A percentile compares a stretch with the other conserved stretches of the same genome.
Evolutionary conservation across 352 stramenopile species (phyloP).

Genomic region (Thraustochytrium sp.): DNA sequence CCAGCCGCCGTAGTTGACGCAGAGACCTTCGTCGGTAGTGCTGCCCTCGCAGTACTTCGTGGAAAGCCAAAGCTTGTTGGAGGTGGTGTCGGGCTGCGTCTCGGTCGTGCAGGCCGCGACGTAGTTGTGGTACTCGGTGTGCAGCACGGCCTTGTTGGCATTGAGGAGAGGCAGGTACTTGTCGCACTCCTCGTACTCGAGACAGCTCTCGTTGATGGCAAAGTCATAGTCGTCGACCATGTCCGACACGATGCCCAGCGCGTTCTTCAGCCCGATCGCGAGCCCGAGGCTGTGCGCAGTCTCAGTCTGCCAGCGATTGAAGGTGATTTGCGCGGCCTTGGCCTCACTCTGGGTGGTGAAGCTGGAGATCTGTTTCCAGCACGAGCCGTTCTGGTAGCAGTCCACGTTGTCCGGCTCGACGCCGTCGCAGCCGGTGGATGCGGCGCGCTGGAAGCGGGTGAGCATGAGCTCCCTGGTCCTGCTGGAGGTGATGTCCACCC

Average conservation of each 20-base stretch:
- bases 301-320: constrained; percentile 55
- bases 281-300: constrained; percentile 55
- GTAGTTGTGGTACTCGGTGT: constrained; percentile 56
- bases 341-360: constrained; percentile 53
- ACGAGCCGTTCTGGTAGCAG: constrained; percentile 40
- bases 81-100: background rate
- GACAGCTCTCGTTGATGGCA: constrained; percentile 61
- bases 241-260: constrained; percentile 53
- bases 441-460: constrained; percentile 55
- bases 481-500: constrained; percentile 47
- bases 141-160: constrained; percentile 59
- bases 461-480: constrained; percentile 54
- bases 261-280: constrained; percentile 60
- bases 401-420: constrained; percentile 63
- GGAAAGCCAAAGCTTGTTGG: background rate
- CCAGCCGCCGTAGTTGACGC: background rate
- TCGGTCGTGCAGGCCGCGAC: background rate
- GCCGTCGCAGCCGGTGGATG: constrained; percentile 58
- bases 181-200: constrained; percentile 58
- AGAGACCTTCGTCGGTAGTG: background rate
- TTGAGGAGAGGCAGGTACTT: constrained; percentile 54
- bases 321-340: constrained; percentile 55
- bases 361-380: constrained; percentile 50
- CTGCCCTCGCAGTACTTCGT: constrained; percentile 22
- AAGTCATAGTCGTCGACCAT: constrained; percentile 59